Conservation (phyloP, 1,139 yeast genomes). For the Debaryomycetaceae sp. region DNA sequence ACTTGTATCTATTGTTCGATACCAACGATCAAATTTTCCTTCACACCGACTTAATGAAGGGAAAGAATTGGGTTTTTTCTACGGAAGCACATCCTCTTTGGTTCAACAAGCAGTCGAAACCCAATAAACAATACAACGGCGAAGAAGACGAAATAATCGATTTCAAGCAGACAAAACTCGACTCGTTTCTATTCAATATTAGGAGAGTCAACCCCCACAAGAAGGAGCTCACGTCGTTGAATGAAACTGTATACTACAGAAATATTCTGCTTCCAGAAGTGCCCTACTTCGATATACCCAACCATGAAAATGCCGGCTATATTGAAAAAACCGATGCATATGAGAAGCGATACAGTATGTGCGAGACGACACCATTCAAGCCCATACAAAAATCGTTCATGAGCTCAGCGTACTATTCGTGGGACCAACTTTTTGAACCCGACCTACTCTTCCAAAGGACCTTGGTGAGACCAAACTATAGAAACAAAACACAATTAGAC, state of each 20-base stretch:
- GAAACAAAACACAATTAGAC: conserved; percentile 18
- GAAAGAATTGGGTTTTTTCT: conserved; percentile 68
- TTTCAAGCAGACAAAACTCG: conserved; percentile 9
- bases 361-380: conserved; percentile 33
- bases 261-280: conserved; percentile 17
- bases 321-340: conserved; percentile 20
- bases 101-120: conserved; percentile 35
- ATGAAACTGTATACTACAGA: conserved; percentile 10
- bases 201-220: conserved; percentile 5
- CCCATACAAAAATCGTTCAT: conserved; percentile 13
- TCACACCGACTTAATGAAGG: conserved; percentile 24
- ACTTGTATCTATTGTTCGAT: conserved; percentile 77
- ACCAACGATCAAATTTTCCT: conserved; percentile 55
- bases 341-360: conserved; percentile 18
- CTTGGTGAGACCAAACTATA: conserved; percentile 35
- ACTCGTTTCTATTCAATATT: conserved; percentile 7
- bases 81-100: conserved; percentile 95
- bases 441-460: conserved; percentile 33
- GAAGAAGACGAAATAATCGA: conserved; percentile 5
- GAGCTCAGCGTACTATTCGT: conserved; percentile 31
- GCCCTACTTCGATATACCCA: conserved; percentile 12
- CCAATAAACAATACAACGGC: background rate
- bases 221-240: conserved; percentile 3
- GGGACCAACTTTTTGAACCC: conserved; percentile 38
- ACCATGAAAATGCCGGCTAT: conserved; percentile 7